Evolutionary conservation across 148 eudicot genomes (phyloP), one percentile per base, ranked within the genome.

Genomic region (Camellia lanceoleosa): DNA sequence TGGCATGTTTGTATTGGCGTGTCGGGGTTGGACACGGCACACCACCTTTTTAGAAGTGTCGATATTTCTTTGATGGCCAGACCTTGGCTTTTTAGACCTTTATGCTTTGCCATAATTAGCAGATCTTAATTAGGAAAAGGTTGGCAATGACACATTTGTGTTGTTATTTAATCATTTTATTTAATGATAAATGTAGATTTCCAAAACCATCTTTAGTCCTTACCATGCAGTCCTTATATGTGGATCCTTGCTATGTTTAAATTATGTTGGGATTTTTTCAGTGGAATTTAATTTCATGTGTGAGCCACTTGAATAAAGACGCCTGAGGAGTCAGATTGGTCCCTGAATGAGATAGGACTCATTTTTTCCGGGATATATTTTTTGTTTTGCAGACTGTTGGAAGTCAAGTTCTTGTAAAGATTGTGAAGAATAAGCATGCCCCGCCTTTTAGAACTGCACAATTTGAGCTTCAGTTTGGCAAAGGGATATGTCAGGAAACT

Each of bases 401-500:
- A 80, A 94, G 94, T 75, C 91, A 88, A 84, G 91, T 96, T 81
- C 79, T 75, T 18, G 98, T 94, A 55, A 96, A 96, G 87, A 89
- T 96, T 73, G 91, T 95, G 76, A 95, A 95, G 85, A 95, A 95
- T 82, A 95, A 95, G 90, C 97, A 87, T 75, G 97, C 99, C 72
- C 97, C 99, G 61, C 99, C 99, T 55, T 95, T 92, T 62, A 89
- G 82, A 85, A 89, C 89, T 12, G 93, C 90, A 23, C 88, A 90
- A 76, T 92, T 93, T 65, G 99, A 95, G 86, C 90, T 95, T 7
- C 94, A 92, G 85, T 95, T 92, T 89, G 99, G 99, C 60, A 92
- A 88, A 86, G 99, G 99, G 20, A 95, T 93, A 77, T 88, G 79
- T 66, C 88, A 82, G 30, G 94, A 87, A 71, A 75, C 91, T 1